Percentiles rank a stretch among this genome's conserved stretches.
These are phyloP conservation scores for Gonium pectorale DNA, from an alignment of 139 green algal species.

Conservation along the genomic window DNA sequence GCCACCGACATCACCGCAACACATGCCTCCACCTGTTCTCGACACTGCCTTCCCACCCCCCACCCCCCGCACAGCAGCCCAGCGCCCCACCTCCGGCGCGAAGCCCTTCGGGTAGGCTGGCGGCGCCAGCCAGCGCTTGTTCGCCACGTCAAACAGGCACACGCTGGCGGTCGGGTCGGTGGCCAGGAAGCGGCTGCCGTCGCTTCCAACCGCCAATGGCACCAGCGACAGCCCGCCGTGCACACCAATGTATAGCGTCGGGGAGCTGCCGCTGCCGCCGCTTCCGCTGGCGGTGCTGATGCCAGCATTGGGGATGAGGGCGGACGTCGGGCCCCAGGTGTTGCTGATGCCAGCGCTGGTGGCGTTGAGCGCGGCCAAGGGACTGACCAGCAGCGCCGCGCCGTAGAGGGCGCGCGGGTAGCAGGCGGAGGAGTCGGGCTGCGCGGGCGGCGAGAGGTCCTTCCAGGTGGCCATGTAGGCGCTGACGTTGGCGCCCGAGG, in stretches of 20 bases:
- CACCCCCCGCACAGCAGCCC: too few relatives aligned
- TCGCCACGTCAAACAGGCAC: constrained; percentile 11
- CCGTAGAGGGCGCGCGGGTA: constrained; percentile 20
- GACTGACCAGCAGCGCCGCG: background rate
- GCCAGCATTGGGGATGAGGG: too few relatives aligned
- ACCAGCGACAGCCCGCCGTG: constrained; percentile 18
- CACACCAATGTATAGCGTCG: background rate
- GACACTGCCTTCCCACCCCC: too few relatives aligned
- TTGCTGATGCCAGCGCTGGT: too few relatives aligned
- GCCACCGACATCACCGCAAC: background rate
- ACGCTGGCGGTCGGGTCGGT: background rate
- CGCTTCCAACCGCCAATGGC: background rate
- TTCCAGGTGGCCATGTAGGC: constrained; percentile 1
- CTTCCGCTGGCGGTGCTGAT: background rate
- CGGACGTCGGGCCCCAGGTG: too few relatives aligned
- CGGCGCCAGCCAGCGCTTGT: background rate
- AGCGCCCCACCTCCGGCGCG: constrained; percentile 1
- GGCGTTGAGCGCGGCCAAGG: background rate
- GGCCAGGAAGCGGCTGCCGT: background rate
- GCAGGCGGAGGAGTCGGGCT: background rate
- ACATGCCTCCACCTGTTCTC: too few relatives aligned
- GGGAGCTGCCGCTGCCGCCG: background rate
- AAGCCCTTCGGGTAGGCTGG: background rate
- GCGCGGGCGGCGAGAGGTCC: background rate
- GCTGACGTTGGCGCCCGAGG: background rate